Conservation (phyloP, 2,329 filamentous ascomycete species). For the Diaporthe sp. region DNA sequence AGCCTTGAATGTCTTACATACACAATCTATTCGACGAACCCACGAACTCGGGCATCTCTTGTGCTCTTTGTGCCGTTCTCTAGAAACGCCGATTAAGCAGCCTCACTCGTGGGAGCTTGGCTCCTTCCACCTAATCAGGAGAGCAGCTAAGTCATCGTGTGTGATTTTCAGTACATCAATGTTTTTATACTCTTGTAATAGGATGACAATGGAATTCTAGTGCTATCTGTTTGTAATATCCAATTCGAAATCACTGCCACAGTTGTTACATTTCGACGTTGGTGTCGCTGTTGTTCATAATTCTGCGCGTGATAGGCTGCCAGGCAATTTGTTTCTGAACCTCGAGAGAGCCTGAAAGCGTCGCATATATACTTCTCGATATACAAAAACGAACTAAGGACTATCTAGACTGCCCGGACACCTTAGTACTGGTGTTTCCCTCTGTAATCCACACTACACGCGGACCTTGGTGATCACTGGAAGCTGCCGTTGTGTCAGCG, state of each 20-base stretch:
- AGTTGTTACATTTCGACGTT: too few species aligned
- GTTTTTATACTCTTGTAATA: too few species aligned
- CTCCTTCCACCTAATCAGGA: not conserved
- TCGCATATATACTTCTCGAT: not conserved
- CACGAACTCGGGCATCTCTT: too few species aligned
- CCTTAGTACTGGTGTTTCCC: not conserved
- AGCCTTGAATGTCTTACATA: not conserved
- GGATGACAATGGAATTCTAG: too few species aligned
- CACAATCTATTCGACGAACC: not conserved
- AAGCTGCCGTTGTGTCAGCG: not conserved
- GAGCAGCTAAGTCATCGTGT: too few species aligned
- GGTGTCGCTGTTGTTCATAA: not conserved
- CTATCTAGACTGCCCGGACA: too few species aligned
- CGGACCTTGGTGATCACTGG: not conserved
- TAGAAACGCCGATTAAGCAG: not conserved
- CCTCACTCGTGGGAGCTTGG: not conserved
- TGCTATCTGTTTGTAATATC: too few species aligned
- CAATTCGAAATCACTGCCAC: too few species aligned
- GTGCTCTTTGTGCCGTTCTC: not conserved
- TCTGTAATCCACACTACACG: not conserved
- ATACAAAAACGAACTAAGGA: not conserved
- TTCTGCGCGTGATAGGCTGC: not conserved
- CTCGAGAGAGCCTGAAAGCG: not conserved
- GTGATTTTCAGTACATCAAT: too few species aligned
- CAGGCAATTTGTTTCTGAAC: not conserved